Evolutionary conservation across 1,284 basidiomycete genomes (phyloP), one percentile per base, ranked within the genome.

Genomic region (Pterula multifida): DNA sequence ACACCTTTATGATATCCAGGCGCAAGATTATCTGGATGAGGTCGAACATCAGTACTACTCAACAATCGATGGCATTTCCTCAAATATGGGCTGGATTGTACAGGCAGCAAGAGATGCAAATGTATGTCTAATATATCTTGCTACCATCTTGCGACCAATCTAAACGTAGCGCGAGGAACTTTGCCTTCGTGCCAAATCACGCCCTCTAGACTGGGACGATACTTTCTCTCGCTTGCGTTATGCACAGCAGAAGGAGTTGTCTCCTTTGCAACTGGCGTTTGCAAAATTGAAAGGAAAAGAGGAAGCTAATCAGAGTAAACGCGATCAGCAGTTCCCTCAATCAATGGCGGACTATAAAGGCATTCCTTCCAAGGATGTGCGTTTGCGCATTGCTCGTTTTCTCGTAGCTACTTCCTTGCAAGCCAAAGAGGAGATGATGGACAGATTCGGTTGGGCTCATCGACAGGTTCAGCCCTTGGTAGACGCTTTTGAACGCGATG

Each of bases 391-490:
- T 3, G 78, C 77, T 6, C 65, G 64, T 49, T 82, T 78, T 56
- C 61, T 85, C 42, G 28, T 32, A 32, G 28, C 28, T 15, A n/a
- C n/a, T n/a, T 32, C 28, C 15, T 52, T 52, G 6, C 47, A 51
- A 12, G 63, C 63, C 44, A 68, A 70, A 57, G 78, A 80, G 48
- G 68, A 59, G 54, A 74, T 76, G 68, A 57, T 74, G 58, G 58
- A 53, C 13, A 67, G 76, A 49, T 78, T 68, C 58, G 62, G 62
- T 0, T 85, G 81, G 81, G 66, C 67, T 0, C 77, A 66, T 65
- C 64, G 67, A 51, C 68, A 72, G 52, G 69, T 70, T 22, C 56
- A 63, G 19, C 66, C 70, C 4, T 62, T 79, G 51, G 59, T 63
- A 36, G 56, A 67, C 0, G 60, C 64, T 3, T 75, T 65, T 56